These are phyloP conservation scores for Boletus barrowsii DNA, from an alignment of 768 basidiomycete genomes.

Conservation along the genomic window DNA sequence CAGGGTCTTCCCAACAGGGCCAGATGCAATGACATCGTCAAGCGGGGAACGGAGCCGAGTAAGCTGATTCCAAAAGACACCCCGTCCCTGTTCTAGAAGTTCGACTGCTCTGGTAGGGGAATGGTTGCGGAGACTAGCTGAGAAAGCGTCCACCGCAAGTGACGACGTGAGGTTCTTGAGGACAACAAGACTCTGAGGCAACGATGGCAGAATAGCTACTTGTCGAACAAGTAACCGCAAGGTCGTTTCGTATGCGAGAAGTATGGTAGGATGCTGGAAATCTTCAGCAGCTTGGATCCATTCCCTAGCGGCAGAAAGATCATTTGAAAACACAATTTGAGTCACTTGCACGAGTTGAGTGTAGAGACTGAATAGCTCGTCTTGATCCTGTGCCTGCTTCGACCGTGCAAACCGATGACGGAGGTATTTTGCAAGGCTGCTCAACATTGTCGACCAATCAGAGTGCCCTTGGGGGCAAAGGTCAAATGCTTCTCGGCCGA, in stretches of 20 bases:
- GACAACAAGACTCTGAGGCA: not conserved
- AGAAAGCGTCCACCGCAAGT: constrained; percentile 8
- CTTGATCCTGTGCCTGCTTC: not conserved
- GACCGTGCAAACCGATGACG: not conserved
- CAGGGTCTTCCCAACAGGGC: not conserved
- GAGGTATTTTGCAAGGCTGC: not conserved
- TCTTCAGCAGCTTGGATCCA: not conserved
- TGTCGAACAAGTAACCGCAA: constrained; percentile 1
- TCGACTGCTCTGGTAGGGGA: constrained; percentile 21
- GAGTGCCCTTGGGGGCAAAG: not conserved
- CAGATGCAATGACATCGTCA: not conserved
- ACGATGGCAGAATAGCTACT: not conserved
- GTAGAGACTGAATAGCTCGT: not conserved
- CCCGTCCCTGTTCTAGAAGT: constrained; percentile 28
- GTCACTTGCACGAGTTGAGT: not conserved
- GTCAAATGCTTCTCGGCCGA: not conserved
- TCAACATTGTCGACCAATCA: not conserved
- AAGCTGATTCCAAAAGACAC: constrained; percentile 20
- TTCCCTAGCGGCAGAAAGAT: not conserved
- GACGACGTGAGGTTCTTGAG: not conserved
- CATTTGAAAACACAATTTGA: not conserved
- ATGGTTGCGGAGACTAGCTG: constrained; percentile 7
- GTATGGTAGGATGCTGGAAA: constrained; percentile 2
- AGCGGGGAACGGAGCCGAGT: constrained; percentile 10
- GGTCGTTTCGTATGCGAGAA: constrained; percentile 5